A percentile compares a stretch with the other conserved stretches of the same genome.
phyloP scores from a whole-genome alignment of 2,329 filamentous ascomycete genomes.

The Graphilbum fragrans region DNA sequence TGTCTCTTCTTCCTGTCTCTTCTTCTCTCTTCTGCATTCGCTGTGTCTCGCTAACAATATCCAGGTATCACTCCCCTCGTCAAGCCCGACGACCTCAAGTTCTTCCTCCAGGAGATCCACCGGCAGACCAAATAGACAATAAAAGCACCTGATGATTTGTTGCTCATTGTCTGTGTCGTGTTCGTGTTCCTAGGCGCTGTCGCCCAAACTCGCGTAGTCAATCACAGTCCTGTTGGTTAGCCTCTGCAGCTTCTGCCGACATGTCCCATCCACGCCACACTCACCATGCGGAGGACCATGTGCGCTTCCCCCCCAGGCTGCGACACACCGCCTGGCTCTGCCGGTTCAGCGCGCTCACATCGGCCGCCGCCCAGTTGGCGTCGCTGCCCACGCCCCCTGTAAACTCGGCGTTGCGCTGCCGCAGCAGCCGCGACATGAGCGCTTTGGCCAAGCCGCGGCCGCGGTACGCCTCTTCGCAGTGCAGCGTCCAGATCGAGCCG shows the following conservation, averaged over 20 bases:
- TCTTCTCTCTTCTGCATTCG: background rate
- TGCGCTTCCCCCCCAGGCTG: constrained; percentile 42
- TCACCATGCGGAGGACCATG: constrained; percentile 50
- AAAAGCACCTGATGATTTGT: background rate
- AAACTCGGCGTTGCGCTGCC: constrained; percentile 31
- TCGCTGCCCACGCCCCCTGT: constrained; percentile 43
- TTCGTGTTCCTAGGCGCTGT: too few relatives aligned
- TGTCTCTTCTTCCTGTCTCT: constrained; percentile 33
- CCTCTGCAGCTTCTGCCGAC: too few relatives aligned
- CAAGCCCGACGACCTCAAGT: constrained; percentile 82
- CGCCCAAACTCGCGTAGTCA: constrained; percentile 11
- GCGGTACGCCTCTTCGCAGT: constrained; percentile 49
- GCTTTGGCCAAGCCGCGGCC: constrained; percentile 51
- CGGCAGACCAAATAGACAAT: constrained; percentile 43
- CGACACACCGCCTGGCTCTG: constrained; percentile 50
- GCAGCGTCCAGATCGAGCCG: constrained; percentile 46
- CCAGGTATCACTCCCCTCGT: constrained; percentile 87
- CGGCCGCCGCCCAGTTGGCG: constrained; percentile 43
- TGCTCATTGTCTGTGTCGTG: background rate
- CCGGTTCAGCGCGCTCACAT: constrained; percentile 49
- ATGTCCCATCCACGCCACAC: too few relatives aligned
- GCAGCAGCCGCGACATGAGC: constrained; percentile 45
- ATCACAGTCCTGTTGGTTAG: constrained; percentile 10
- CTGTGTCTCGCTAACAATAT: constrained; percentile 1
- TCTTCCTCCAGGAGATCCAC: constrained; percentile 90